phyloP scores from a whole-genome alignment of 2,329 filamentous ascomycete species.

The Penicillium vulpinum region DNA sequence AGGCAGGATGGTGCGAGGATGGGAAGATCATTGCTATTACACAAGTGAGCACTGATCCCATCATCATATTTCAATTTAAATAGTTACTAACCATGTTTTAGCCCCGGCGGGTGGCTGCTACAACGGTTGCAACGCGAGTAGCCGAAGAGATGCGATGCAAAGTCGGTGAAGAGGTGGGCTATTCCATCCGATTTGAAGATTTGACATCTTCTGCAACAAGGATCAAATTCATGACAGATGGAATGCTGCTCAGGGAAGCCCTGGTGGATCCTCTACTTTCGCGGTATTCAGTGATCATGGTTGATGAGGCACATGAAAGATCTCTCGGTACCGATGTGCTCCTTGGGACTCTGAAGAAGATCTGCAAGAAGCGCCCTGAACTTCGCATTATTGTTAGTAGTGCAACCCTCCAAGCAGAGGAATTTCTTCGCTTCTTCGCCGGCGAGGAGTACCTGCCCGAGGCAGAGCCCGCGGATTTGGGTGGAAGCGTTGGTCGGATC shows the following conservation, averaged over 20 bases:
- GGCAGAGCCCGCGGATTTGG: constrained; percentile 35
- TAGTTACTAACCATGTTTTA: constrained; percentile 40
- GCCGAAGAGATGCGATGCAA: constrained; percentile 86
- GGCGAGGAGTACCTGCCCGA: constrained; percentile 44
- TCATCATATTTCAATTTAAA: neutral
- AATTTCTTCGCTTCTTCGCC: constrained; percentile 77
- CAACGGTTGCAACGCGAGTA: constrained; percentile 82
- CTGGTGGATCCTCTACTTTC: constrained; percentile 88
- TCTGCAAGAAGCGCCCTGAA: constrained; percentile 74
- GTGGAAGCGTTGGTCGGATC: constrained; percentile 60
- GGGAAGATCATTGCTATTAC: constrained; percentile 85
- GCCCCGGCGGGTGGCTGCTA: constrained; percentile 87
- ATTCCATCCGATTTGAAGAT: constrained; percentile 90
- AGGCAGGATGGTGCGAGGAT: constrained; percentile 83
- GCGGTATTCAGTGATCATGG: constrained; percentile 93
- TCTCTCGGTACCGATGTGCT: constrained; percentile 91
- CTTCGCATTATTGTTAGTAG: constrained; percentile 88
- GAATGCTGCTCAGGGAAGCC: constrained; percentile 84
- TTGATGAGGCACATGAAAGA: constrained; percentile 94
- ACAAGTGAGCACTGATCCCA: constrained; percentile 64
- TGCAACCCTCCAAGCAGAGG: constrained; percentile 86
- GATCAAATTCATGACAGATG: constrained; percentile 96
- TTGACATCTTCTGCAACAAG: constrained; percentile 78
- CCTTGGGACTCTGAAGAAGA: constrained; percentile 87
- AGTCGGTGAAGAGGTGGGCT: constrained; percentile 86